Evolutionary conservation across 2,329 filamentous ascomycete species (phyloP), one percentile per base, ranked within the genome.

Genomic region (Penicillium sp.): DNA sequence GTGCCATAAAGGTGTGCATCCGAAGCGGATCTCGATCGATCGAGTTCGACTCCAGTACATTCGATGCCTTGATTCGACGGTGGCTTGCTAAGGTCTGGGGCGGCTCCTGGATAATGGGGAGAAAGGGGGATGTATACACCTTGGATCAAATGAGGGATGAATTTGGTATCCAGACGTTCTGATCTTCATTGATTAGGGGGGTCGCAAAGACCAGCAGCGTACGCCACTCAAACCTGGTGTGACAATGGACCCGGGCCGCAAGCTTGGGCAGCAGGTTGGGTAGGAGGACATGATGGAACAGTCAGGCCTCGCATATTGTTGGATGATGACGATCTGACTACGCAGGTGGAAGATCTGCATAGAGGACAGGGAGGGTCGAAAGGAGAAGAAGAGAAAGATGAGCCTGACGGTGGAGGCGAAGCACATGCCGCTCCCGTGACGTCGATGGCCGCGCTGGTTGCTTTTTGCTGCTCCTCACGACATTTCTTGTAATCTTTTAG

Each of bases 231-330:
- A 68, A 44, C 51, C 44, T 56, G 61, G 61, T 64, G 60, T 53
- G 50, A 53, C 50, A 53, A 49, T n/a, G 26, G 45, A 30, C 26
- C 45, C 45, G 37, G 47, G 56, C 50, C 30, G 53, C 15, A 54
- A 65, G 28, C 55, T 70, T 63, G 66, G 68, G 68, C 68, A 70
- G 63, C 68, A 65, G n/a, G 62, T 70, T 66, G 68, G 68, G 66
- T 66, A 70, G 51, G 19, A 58, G 50, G 42, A 57, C 66, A 65
- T 64, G 57, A 58, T 61, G 28, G 53, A 33, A 12, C 53, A 59
- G 57, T 59, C 54, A 61, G 62, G 55, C 45, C 51, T 62, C 38
- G 45, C 19, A 61, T 60, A 56, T 66, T 45, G 55, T 63, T 65
- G 60, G 60, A 30, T 26, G 49, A 64, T 68, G 53, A 56, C 30